Evolutionary conservation across 495 filamentous ascomycete genomes (phyloP), one percentile per base, ranked within the genome.

Genomic region (Evernia prunastri): DNA sequence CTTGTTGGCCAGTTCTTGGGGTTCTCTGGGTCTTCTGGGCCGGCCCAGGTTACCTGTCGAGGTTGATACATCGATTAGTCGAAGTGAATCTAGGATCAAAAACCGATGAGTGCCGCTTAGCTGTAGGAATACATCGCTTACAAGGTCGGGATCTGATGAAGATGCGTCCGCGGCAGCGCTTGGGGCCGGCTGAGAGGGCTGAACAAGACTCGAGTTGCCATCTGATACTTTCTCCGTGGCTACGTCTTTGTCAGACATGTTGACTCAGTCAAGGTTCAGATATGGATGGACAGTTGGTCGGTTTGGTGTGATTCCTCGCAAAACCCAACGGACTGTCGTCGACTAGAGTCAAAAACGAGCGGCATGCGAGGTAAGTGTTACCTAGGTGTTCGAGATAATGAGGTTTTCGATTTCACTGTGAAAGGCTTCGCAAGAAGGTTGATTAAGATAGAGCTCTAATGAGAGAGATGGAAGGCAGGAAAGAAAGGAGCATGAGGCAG

Each of bases 1-100:
- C 31, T 20, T 11, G 33, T 58, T 39, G 56, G 56, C 56, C 56
- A 90, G 70, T 91, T 91, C 70, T 86, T 78, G 0, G 88, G 88
- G 73, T 89, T 87, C 20, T 79, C 70, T 0, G 86, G 86, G 67
- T 91, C 88, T 66, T 87, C 80, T 61, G 81, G 80, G 12, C 78
- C 77, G 49, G 84, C 81, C 84, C 84, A 87, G 7, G 81, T 83
- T 31, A 86, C 35, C 56, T 58, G 56, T 58, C 20, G n/a, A 23
- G 43, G n/a, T 47, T 23, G 7, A 23, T 10, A 8, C 43, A 47
- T 23, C 17, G 2, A 23, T 23, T 47, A 23, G 4, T 23, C 23
- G 20, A 23, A 47, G n/a, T n/a, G 3, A 43, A 43, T 8, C n/a
- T 43, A 18, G 43, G 20, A 47, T 4, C 2, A 10, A n/a, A 10